Evolutionary conservation across 2,329 filamentous ascomycete genomes (phyloP), one percentile per base, ranked within the genome.

Genomic region (Emmonsia crescens): DNA sequence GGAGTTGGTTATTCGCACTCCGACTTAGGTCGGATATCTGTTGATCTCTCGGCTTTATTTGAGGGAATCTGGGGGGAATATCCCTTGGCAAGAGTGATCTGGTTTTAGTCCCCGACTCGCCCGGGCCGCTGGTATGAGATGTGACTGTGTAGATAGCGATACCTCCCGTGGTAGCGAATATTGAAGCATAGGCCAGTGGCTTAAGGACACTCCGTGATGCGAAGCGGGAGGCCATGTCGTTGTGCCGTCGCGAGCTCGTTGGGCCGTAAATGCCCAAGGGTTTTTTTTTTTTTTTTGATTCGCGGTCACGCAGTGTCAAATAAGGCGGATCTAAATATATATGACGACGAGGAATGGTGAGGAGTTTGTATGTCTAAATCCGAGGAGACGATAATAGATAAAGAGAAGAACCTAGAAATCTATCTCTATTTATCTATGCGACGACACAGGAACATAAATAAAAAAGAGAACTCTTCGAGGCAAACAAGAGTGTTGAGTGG

Each of bases 11-110:
- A 33, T 54, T 54, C 31, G 19, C 63, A 60, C 76, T 78, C 38
- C 72, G 68, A 65, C 74, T 75, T 54, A 78, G 61, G 64, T 77
- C 75, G 31, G 71, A 71, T 57, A 78, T 76, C 63, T 78, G 75
- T 60, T 77, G 74, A 33, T 72, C 72, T 63, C 76, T 67, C 19
- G 66, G 68, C 64, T 74, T 77, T 61, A 77, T 70, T 58, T 72
- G 70, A 6, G 76, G 76, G 64, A 78, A 78, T 59, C 72, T 69
- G 5, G 76, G 76, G 1, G 69, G 70, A 21, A 69, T 69, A 16
- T 49, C 40, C 8, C 27, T 31, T 29, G 56, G 40, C 38, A 57
- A 33, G 8, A 33, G 24, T 29, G 56, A 44, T 57, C n/a, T 46
- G 24, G 16, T 54, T 8, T 36, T 27, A 40, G 27, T 16, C 27